Evolutionary conservation across 2,329 filamentous ascomycete species (phyloP).

Genomic region (Hymenotorrendiella dingleyae): DNA sequence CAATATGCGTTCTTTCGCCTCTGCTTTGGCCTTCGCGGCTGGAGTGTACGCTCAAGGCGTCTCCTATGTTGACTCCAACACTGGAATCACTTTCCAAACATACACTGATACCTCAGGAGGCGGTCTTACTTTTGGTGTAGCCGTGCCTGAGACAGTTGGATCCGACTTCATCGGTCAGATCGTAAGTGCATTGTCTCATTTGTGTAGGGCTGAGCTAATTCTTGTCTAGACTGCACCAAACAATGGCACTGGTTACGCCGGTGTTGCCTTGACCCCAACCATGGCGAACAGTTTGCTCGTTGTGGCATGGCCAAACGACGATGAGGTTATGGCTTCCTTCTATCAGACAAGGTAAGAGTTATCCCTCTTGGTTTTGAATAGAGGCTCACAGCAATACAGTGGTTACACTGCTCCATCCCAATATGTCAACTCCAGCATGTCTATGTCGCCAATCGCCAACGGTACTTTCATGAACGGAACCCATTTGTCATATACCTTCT

Average conservation of each 20-base stretch:
- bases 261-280: conserved; percentile 43
- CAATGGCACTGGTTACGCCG: conserved; percentile 42
- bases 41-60: conserved; percentile 15
- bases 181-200: conserved; percentile 34
- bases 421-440: conserved; percentile 37
- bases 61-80: conserved; percentile 37
- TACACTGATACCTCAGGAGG: conserved; percentile 10
- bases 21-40: conserved; percentile 7
- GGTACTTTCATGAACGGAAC: conserved; percentile 48
- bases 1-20: conserved; percentile 5
- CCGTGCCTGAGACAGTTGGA: conserved; percentile 41
- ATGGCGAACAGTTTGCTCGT: conserved; percentile 40
- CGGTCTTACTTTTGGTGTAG: conserved; percentile 35
- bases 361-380: conserved; percentile 14
- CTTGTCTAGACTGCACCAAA: conserved; percentile 1
- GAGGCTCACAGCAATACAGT: conserved; percentile 17
- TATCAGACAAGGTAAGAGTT: conserved; percentile 32
- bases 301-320: conserved; percentile 43
- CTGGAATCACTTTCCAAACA: conserved; percentile 39
- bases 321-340: conserved; percentile 35
- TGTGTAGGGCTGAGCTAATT: too few relatives aligned
- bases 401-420: conserved; percentile 42
- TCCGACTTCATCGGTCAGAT: conserved; percentile 52
- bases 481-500: conserved; percentile 48
- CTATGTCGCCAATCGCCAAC: conserved; percentile 38